Evolutionary conservation across 116 monocot species (phyloP), one percentile per base, ranked within the genome.

Genomic region (Phalaenopsis hybrid): DNA sequence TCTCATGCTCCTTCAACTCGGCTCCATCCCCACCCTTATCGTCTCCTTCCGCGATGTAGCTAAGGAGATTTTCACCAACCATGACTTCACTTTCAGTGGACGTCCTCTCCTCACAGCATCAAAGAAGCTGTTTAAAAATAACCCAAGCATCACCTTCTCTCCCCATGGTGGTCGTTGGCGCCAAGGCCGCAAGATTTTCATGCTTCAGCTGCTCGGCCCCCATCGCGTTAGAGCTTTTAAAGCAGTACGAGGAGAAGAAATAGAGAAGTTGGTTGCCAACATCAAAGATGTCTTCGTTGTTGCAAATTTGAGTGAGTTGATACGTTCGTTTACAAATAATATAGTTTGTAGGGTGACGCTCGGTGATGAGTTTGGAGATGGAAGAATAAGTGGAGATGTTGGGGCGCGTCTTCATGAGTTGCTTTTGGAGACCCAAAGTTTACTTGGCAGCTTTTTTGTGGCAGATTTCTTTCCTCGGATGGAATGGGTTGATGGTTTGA

Each of bases 401-500:
- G 48, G 43, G 31, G 31, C 4, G 8, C 2, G 41, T 28, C 69
- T 74, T 16, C 73, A 74, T 34, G 74, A 25, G 28, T 9, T 79
- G 13, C 79, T 84, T 3, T 37, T 21, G 4, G 79, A 84, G 46
- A 59, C 57, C 41, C 74, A 79, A 31, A 11, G 16, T 41, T 58
- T 79, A 1, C 57, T 84, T 37, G 84, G 44, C 1, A 72, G 79
- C 8, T 79, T 84, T 11, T 69, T 16, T 3, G 74, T 73, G 13
- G 84, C 57, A 0, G 84, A 84, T 74, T 84, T 59, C 74, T 79
- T 79, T 18, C 79, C 79, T 21, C 1, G 44, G 55, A 17, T 84
- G 74, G 37, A 41, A 44, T 84, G 72, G 79, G 16, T 74, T 1
- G 23, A 84, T 4, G 0, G 72, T 11, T 52, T 84, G 3, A 75